Evolutionary conservation across 306 rosid genomes (phyloP).

Genomic region (Ormosia emarginata): DNA sequence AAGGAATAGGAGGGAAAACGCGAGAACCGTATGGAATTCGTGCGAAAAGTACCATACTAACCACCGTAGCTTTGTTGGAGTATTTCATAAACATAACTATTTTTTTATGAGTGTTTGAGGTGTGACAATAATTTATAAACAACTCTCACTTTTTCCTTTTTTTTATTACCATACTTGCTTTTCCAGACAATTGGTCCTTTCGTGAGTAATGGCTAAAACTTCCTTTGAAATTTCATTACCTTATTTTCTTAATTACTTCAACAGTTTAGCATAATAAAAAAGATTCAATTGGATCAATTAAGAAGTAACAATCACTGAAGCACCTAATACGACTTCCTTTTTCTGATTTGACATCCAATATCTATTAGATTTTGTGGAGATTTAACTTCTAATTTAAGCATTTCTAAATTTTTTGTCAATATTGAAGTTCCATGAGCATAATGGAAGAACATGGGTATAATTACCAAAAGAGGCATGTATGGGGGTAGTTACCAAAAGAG

Average conservation of each 20-base stretch:
- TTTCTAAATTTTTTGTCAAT: not conserved
- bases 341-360: not conserved
- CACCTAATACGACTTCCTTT: not conserved
- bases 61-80: not conserved
- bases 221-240: not conserved
- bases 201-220: too few relatives aligned
- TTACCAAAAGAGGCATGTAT: not conserved
- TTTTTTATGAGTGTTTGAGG: constrained; percentile 77
- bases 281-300: not conserved
- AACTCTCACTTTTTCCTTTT: not conserved
- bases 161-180: not conserved
- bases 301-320: not conserved
- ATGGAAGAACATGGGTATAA: not conserved
- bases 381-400: not conserved
- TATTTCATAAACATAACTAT: not conserved
- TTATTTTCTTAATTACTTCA: not conserved
- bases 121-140: constrained; percentile 2
- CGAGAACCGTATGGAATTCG: constrained; percentile 16
- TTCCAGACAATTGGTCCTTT: not conserved
- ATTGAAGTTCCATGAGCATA: not conserved
- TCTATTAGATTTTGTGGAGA: not conserved
- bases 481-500: too few relatives aligned
- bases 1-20: not conserved
- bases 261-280: too few relatives aligned
- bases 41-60: constrained; percentile 27